phyloP scores from a whole-genome alignment of 2,329 filamentous ascomycete genomes.

The Neocatenulostroma microsporum region DNA sequence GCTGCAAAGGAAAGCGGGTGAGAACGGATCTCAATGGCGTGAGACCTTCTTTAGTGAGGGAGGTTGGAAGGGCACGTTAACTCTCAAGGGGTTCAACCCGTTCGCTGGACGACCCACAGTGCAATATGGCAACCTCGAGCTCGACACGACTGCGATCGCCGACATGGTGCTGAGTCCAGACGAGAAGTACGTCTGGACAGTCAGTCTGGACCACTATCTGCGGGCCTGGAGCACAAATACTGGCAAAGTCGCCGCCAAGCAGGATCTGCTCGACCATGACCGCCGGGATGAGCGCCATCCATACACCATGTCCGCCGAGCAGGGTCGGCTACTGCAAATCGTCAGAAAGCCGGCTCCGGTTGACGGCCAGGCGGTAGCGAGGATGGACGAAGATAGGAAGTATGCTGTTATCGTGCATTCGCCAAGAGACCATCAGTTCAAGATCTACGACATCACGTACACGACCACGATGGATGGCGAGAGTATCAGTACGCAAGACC shows the following conservation, averaged over 20 bases:
- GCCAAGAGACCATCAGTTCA: conserved; percentile 84
- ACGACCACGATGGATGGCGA: conserved; percentile 12
- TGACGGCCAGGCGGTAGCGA: conserved; percentile 30
- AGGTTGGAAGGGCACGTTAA: conserved; percentile 55
- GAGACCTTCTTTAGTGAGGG: conserved; percentile 65
- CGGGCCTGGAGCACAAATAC: conserved; percentile 83
- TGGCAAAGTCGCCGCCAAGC: conserved; percentile 66
- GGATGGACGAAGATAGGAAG: conserved; percentile 10
- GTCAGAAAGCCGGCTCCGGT: conserved; percentile 55
- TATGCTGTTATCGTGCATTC: conserved; percentile 75
- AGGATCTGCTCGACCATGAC: conserved; percentile 64
- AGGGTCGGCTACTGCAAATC: conserved; percentile 67
- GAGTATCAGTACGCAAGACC: conserved; percentile 13
- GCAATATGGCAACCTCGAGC: conserved; percentile 54
- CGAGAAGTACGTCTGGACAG: conserved; percentile 58
- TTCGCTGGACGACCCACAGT: conserved; percentile 59
- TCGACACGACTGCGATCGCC: conserved; percentile 61
- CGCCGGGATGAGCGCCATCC: conserved; percentile 50
- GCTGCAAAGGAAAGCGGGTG: conserved; percentile 54
- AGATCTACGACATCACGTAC: conserved; percentile 70
- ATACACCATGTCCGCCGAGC: conserved; percentile 70
- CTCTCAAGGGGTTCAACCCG: conserved; percentile 57
- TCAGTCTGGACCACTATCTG: conserved; percentile 81
- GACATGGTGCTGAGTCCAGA: conserved; percentile 47
- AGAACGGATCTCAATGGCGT: conserved; percentile 54